Conservation (phyloP, 2,329 filamentous ascomycete species). For the Cladophialophora carrionii region DNA sequence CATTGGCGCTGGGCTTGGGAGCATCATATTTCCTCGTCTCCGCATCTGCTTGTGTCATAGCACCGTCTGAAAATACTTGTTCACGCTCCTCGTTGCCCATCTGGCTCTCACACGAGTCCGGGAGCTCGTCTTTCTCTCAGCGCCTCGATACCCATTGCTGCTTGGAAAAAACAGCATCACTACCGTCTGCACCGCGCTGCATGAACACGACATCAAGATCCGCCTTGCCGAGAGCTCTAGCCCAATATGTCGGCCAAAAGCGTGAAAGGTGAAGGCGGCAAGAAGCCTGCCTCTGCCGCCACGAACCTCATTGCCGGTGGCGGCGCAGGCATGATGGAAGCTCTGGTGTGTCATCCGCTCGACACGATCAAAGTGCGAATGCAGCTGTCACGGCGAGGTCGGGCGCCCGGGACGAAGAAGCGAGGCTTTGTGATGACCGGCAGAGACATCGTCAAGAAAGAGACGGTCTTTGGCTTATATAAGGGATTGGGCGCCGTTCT, state of each 20-base stretch:
- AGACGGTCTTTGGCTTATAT: constrained; percentile 91
- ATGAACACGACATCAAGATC: not conserved
- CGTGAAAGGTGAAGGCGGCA: constrained; percentile 62
- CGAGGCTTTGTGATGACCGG: constrained; percentile 89
- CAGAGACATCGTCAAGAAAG: constrained; percentile 79
- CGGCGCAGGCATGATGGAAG: constrained; percentile 99
- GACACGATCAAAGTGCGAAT: constrained; percentile 99
- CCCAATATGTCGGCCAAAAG: constrained; percentile 63
- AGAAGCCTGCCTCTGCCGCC: constrained; percentile 79
- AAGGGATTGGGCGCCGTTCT: constrained; percentile 97
- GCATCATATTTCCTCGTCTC: constrained; percentile 26
- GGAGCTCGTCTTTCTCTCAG: not conserved
- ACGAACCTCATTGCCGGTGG: constrained; percentile 97
- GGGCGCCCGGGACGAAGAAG: constrained; percentile 76
- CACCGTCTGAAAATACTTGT: not conserved
- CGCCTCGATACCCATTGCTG: not conserved
- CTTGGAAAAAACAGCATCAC: not conserved
- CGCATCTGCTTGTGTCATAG: constrained; percentile 17
- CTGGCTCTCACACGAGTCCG: constrained; percentile 1
- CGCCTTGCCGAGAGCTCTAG: not conserved
- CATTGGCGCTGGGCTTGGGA: constrained; percentile 26
- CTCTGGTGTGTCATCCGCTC: constrained; percentile 90
- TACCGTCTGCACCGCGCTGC: not conserved
- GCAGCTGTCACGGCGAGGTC: constrained; percentile 89
- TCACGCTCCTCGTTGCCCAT: not conserved